Percentiles rank a stretch among this genome's conserved stretches.
These are phyloP conservation scores for Penicillium corylophilum DNA, from an alignment of 2,329 filamentous ascomycete genomes.

Conservation along the genomic window DNA sequence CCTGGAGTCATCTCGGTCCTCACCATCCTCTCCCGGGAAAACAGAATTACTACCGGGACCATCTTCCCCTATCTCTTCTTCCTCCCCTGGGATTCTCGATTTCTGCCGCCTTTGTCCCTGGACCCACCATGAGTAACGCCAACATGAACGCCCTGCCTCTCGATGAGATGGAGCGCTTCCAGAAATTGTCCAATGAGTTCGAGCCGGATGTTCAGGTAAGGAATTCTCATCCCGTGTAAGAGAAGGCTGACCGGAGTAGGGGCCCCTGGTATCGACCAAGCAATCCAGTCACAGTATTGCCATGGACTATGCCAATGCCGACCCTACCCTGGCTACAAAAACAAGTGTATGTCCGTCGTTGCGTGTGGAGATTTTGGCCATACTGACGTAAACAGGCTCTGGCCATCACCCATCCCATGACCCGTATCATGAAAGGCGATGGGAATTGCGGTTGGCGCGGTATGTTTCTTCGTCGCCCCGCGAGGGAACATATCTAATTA, in stretches of 20 bases:
- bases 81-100: conserved; percentile 24
- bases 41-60: conserved; percentile 29
- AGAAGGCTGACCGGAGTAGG: conserved; percentile 52
- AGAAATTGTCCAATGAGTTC: conserved; percentile 62
- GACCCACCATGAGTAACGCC: conserved; percentile 15
- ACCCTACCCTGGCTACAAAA: conserved; percentile 81
- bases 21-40: conserved; percentile 31
- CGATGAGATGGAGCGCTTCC: conserved; percentile 61
- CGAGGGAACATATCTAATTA: not conserved
- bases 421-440: conserved; percentile 84
- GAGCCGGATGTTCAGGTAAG: conserved; percentile 58
- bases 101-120: conserved; percentile 15
- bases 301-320: conserved; percentile 83
- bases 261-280: conserved; percentile 77
- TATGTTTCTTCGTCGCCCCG: conserved; percentile 41
- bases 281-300: conserved; percentile 74
- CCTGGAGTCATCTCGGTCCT: conserved; percentile 33
- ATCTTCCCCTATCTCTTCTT: conserved; percentile 22
- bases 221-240: not conserved
- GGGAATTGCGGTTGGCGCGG: conserved; percentile 98
- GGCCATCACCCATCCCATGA: conserved; percentile 80
- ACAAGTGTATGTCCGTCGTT: conserved; percentile 61
- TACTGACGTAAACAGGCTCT: conserved; percentile 61
- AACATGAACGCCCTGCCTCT: conserved; percentile 42
- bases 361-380: not conserved